Evolutionary conservation across 495 filamentous ascomycete species (phyloP).

Genomic region (Daldinia decipiens): DNA sequence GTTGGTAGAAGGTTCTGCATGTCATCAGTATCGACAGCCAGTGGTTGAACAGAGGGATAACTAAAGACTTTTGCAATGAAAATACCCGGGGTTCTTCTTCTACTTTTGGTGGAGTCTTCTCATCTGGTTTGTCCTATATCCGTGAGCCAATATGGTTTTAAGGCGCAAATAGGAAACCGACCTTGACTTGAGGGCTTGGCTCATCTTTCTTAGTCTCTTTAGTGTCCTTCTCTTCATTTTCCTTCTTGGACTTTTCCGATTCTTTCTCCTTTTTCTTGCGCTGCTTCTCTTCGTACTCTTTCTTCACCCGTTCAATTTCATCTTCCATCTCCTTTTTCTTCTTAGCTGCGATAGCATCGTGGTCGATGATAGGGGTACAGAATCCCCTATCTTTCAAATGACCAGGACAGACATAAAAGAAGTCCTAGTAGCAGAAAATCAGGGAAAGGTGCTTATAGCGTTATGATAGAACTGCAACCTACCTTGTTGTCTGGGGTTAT

Average conservation of each 20-base stretch:
- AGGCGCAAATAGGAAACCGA: conserved; percentile 38
- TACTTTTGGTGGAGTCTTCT: conserved; percentile 53
- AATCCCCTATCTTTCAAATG: conserved; percentile 89
- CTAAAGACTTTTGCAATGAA: conserved; percentile 78
- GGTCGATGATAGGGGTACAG: conserved; percentile 80
- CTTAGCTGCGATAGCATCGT: conserved; percentile 75
- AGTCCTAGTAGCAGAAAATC: conserved; percentile 69
- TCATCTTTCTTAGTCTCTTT: conserved; percentile 51
- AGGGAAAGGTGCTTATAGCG: conserved; percentile 28
- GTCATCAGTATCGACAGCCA: conserved; percentile 33
- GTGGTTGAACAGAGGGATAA: background rate
- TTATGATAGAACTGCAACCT: conserved; percentile 32
- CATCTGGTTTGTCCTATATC: conserved; percentile 67
- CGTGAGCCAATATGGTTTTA: conserved; percentile 7
- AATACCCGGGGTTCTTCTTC: conserved; percentile 82
- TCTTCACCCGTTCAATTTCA: conserved; percentile 76
- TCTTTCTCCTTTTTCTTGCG: conserved; percentile 71
- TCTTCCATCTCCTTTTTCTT: conserved; percentile 76
- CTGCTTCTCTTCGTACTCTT: conserved; percentile 80
- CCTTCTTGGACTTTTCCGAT: conserved; percentile 56
- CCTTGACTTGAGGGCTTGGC: conserved; percentile 25
- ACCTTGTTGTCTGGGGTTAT: conserved; percentile 93
- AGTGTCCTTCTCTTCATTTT: conserved; percentile 60
- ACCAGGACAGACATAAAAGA: conserved; percentile 87
- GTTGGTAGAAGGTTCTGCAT: conserved; percentile 85